Evolutionary conservation across 179 eudicot genomes (phyloP).

Genomic region (Beta corolliflora): DNA sequence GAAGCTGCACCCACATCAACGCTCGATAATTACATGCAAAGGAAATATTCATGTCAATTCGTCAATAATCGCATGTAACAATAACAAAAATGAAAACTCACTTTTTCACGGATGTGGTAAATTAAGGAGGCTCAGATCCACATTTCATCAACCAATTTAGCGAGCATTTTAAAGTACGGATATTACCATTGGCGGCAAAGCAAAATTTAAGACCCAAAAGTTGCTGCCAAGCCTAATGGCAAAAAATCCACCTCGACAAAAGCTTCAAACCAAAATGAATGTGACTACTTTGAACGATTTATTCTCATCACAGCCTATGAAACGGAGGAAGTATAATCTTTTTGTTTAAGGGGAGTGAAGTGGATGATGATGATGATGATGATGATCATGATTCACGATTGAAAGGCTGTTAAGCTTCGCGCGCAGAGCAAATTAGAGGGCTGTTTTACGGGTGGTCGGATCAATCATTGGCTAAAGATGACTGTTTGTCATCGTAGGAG

Average conservation of each 20-base stretch:
- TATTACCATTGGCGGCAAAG: slow-evolving; percentile 10
- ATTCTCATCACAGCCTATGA: not conserved
- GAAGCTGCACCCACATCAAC: too few relatives aligned
- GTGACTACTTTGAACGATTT: not conserved
- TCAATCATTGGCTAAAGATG: not conserved
- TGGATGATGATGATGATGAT: not conserved
- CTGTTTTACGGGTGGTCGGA: not conserved
- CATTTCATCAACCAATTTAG: slow-evolving; percentile 13
- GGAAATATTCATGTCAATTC: too few relatives aligned
- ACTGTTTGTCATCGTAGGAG: not conserved
- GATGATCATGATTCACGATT: not conserved
- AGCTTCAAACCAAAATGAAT: not conserved
- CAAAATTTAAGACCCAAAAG: not conserved
- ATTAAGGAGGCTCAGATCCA: slow-evolving; percentile 22
- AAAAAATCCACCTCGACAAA: not conserved
- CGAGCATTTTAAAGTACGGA: not conserved
- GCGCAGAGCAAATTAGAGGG: not conserved
- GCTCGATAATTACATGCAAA: too few relatives aligned
- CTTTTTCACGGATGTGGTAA: too few relatives aligned
- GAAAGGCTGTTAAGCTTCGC: not conserved
- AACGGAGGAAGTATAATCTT: not conserved
- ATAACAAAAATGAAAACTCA: too few relatives aligned
- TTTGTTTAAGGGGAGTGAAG: not conserved
- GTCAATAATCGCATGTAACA: not conserved
- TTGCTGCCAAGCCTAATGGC: not conserved